These are phyloP conservation scores for Corchorus capsularis DNA, from an alignment of 345 rosid genomes.

Conservation along the genomic window DNA sequence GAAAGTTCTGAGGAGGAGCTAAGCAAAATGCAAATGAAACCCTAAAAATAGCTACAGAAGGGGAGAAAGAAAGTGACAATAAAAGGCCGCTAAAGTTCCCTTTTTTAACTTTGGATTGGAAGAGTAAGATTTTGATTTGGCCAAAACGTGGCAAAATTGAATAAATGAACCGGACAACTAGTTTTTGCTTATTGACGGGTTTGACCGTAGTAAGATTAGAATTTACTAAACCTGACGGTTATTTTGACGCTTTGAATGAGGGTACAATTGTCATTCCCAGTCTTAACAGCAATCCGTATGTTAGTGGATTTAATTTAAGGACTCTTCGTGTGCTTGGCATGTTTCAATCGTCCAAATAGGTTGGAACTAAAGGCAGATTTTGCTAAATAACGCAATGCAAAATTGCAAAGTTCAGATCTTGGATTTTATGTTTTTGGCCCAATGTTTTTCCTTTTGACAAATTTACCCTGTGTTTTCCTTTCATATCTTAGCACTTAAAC, in stretches of 20 bases:
- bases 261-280: neutral
- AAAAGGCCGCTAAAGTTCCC: neutral
- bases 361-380: neutral
- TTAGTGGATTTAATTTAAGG: no score
- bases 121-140: neutral
- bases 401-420: neutral
- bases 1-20: neutral
- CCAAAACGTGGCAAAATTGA: neutral
- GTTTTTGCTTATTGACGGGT: neutral
- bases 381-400: no score
- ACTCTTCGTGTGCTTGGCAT: neutral
- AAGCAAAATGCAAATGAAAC: conserved; percentile 1
- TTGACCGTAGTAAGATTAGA: neutral
- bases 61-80: neutral
- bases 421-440: neutral
- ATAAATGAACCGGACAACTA: neutral
- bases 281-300: neutral
- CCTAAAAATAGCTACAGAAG: neutral
- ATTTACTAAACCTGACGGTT: neutral
- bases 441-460: neutral
- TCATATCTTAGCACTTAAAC: neutral
- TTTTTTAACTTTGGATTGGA: no score
- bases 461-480: neutral
- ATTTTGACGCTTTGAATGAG: neutral
- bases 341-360: neutral